Evolutionary conservation across 805 yeast genomes (phyloP).

Genomic region (Teunomyces atbi): DNA sequence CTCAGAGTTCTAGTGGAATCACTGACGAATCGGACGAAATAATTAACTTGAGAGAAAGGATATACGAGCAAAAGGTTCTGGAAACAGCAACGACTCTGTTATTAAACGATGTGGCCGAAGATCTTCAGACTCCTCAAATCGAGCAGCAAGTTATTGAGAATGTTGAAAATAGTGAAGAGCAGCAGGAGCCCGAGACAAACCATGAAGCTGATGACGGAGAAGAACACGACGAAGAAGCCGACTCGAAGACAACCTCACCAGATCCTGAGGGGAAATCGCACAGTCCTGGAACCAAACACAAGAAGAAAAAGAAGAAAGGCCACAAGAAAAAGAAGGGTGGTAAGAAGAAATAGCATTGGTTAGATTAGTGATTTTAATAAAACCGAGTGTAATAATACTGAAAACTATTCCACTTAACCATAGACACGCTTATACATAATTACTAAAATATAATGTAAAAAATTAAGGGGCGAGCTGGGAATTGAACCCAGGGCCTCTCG

Average conservation of each 20-base stretch:
- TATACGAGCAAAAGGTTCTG: constrained; percentile 23
- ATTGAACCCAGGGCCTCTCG: constrained; percentile 66
- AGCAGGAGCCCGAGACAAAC: constrained; percentile 3
- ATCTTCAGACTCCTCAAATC: background rate
- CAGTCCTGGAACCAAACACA: background rate
- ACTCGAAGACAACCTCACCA: constrained; percentile 1
- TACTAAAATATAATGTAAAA: constrained; percentile 4
- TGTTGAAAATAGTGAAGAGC: background rate
- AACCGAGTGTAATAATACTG: background rate
- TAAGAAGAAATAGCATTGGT: constrained; percentile 3
- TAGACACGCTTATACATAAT: background rate
- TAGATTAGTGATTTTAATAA: background rate
- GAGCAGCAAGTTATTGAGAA: background rate
- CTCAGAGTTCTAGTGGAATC: constrained; percentile 10
- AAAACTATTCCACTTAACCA: no score
- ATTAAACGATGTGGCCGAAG: background rate
- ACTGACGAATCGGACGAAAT: constrained; percentile 36
- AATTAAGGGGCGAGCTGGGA: constrained; percentile 46
- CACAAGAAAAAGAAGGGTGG: constrained; percentile 6
- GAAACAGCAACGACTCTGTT: background rate
- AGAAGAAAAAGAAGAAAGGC: constrained; percentile 3
- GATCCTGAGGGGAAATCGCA: background rate
- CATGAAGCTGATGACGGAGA: constrained; percentile 7
- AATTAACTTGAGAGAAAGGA: constrained; percentile 32
- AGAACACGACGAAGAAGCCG: background rate